A percentile compares a stretch with the other conserved stretches of the same genome.
These are phyloP conservation scores for Leccinum longicurvipes DNA, from an alignment of 768 basidiomycete genomes.

Conservation along the genomic window DNA sequence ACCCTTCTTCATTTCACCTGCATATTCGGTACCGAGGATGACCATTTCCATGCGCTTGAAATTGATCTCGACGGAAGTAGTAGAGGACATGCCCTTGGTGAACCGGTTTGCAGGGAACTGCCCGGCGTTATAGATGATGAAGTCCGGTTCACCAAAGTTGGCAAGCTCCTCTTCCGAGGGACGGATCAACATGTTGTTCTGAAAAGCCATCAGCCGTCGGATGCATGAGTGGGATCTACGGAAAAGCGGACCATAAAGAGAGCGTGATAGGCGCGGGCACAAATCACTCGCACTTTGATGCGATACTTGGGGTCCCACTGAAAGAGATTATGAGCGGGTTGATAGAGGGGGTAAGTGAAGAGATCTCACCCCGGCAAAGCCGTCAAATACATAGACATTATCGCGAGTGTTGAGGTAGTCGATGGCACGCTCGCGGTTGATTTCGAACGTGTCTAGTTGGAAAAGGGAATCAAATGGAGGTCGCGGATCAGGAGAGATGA, in stretches of 20 bases:
- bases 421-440: slow-evolving; percentile 97
- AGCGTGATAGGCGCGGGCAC: slow-evolving; percentile 97
- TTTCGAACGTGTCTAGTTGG: slow-evolving; percentile 90
- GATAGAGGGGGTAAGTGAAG: not conserved
- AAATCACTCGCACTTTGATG: slow-evolving; percentile 99
- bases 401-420: slow-evolving; percentile 98
- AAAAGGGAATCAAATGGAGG: slow-evolving; percentile 1
- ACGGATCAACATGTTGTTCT: slow-evolving; percentile 99
- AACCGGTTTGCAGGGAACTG: slow-evolving; percentile 99
- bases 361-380: slow-evolving; percentile 75
- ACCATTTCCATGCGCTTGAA: slow-evolving; percentile 99
- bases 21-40: slow-evolving; percentile 97
- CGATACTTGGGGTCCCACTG: slow-evolving; percentile 99
- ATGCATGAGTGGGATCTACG: slow-evolving; percentile 2
- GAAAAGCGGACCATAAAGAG: slow-evolving; percentile 82
- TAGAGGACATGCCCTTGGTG: slow-evolving; percentile 99
- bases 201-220: slow-evolving; percentile 7
- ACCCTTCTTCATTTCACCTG: slow-evolving; percentile 99
- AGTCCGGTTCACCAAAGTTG: slow-evolving; percentile 96
- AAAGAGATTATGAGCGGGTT: slow-evolving; percentile 1
- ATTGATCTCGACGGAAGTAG: slow-evolving; percentile 99
- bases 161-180: slow-evolving; percentile 93
- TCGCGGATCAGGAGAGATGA: slow-evolving; percentile 6
- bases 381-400: slow-evolving; percentile 97
- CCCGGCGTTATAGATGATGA: slow-evolving; percentile 99